Base-by-base conservation (phyloP, 306 rosid genomes). In the Neltuma alba region DNA sequence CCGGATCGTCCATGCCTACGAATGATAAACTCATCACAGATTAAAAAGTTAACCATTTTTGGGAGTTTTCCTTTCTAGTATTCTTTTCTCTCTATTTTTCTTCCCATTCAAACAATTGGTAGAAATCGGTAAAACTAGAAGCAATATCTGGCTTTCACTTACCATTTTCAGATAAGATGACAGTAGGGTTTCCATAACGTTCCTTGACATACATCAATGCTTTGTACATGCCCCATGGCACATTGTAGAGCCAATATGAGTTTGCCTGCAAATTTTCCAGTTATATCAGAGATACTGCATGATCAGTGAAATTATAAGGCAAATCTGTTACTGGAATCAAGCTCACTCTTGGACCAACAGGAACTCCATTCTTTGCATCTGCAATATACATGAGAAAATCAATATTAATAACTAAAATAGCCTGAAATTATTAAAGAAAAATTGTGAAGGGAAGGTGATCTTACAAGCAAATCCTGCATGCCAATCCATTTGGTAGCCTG, bases 191-290 rank as follows among this genome's bases (percentile, higher is more conserved):
- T 84, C 92, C 91, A 74, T 92, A 94, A 52, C 18, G 87, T 52
- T 94, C 91, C 75, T 94, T 94, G 63, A 92, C 78, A 77, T 94
- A 94, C 23, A 34, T 89, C 47, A 92, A 21, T 54, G 94, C 75
- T 75, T 94, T 94, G 92, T 92, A 91, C 89, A 92, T 30, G n/a
- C 99, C 99, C 99, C 97, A 95, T 83, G 99, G 97, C 3, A 95
- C 99, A 57, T 89, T 86, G 89, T 92, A 95, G 37, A 95, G 95
- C 99, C 99, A 95, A 68, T 57, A 80, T 28, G 97, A 92, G 82
- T 92, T 0, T 66, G 92, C 99, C 97, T 94, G 86, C 38, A 83
- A 76, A 79, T 28, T 13, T 72, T 50, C 33, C 45, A 80, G 34
- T 57, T 71, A 27, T 14, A 33, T 44, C 16, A 58, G 48, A 76